Conservation (phyloP, 805 yeast genomes). For the Myxozyma neglecta region DNA sequence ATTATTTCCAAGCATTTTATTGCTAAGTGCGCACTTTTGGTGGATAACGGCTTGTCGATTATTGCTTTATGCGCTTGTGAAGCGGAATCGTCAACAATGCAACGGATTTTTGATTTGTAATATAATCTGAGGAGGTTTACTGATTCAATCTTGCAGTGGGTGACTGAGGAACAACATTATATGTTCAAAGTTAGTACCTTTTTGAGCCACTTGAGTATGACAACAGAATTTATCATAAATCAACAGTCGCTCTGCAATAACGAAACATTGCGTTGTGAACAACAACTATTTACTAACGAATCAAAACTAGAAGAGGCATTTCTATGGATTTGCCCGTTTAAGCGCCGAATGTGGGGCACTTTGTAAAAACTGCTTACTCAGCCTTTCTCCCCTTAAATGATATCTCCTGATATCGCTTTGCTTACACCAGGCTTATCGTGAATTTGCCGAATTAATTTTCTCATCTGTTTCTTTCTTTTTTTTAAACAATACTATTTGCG, state of each 20-base stretch:
- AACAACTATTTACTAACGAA: background rate
- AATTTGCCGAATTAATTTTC: background rate
- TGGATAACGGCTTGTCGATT: too few relatives aligned
- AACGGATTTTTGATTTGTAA: too few relatives aligned
- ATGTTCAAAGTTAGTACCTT: too few relatives aligned
- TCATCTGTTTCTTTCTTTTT: too few relatives aligned
- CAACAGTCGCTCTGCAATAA: background rate
- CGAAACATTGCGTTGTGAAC: background rate
- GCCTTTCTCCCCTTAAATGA: background rate
- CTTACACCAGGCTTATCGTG: background rate
- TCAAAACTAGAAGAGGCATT: background rate
- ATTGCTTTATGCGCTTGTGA: too few relatives aligned
- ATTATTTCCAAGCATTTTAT: too few relatives aligned
- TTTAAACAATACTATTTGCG: too few relatives aligned
- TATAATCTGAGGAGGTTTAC: too few relatives aligned
- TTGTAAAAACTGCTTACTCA: background rate
- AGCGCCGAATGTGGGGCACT: background rate
- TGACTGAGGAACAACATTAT: too few relatives aligned
- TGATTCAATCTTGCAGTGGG: too few relatives aligned
- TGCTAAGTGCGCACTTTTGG: too few relatives aligned
- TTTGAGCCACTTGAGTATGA: background rate
- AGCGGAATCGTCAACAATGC: too few relatives aligned
- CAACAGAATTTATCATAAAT: background rate
- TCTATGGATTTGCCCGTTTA: background rate
- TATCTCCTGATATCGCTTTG: background rate